Evolutionary conservation across 331 rosid species (phyloP).

Genomic region (Quercus lobata): DNA sequence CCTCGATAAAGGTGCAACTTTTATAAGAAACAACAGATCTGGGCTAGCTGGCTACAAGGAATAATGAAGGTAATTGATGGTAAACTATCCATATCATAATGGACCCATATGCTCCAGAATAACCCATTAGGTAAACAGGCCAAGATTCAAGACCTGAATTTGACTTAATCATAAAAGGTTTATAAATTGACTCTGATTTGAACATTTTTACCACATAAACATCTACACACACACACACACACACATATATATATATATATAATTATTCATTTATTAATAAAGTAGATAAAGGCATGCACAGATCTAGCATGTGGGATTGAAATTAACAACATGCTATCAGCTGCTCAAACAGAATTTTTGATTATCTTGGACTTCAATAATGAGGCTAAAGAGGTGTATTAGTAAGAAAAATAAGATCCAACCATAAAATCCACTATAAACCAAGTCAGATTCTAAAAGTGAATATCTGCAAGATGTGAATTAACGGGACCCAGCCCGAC

Average conservation of each 20-base stretch:
- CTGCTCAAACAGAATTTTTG: slow-evolving; percentile 13
- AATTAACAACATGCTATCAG: slow-evolving; percentile 14
- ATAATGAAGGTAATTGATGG: background rate
- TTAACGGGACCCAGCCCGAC: background rate
- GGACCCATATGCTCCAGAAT: background rate
- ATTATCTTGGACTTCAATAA: slow-evolving; percentile 14
- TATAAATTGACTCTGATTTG: background rate
- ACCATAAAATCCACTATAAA: slow-evolving; percentile 9
- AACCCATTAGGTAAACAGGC: background rate
- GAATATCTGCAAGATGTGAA: background rate
- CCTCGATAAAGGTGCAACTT: background rate
- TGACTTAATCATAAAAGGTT: background rate
- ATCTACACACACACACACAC: background rate
- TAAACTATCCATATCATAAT: background rate
- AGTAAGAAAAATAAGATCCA: background rate
- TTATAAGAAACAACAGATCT: background rate
- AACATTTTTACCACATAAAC: background rate
- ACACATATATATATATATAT: too few relatives aligned
- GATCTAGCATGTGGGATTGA: slow-evolving; percentile 36
- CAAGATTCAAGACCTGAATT: background rate
- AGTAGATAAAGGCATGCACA: slow-evolving; percentile 9
- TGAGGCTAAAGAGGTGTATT: slow-evolving; percentile 3
- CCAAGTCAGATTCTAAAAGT: background rate
- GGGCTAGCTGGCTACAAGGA: background rate
- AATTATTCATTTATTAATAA: background rate